Evolutionary conservation across 1,139 yeast species (phyloP).

Genomic region (Sugiyamaella xylanicola): DNA sequence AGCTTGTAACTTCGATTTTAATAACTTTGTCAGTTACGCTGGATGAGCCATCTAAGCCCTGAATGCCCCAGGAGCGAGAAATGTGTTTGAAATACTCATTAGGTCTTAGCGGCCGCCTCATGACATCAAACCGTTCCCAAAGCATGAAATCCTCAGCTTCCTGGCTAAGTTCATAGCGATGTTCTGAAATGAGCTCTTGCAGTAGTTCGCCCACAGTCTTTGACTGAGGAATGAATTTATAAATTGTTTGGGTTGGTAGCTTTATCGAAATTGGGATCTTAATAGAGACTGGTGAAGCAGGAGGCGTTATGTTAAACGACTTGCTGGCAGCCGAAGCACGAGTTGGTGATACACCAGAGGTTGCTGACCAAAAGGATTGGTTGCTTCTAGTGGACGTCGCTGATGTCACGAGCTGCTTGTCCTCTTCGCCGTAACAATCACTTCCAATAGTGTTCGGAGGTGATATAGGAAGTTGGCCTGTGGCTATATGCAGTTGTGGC

Average conservation of each 20-base stretch:
- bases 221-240: constrained; percentile 24
- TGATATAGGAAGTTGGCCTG: not conserved
- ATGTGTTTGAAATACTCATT: constrained; percentile 32
- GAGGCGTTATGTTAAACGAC: not conserved
- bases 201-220: constrained; percentile 27
- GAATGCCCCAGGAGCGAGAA: constrained; percentile 32
- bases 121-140: constrained; percentile 35
- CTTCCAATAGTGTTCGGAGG: not conserved
- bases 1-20: constrained; percentile 31
- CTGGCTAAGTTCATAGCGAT: constrained; percentile 35
- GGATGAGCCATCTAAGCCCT: constrained; percentile 7
- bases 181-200: constrained; percentile 32
- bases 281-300: not conserved
- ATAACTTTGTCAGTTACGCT: not conserved
- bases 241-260: constrained; percentile 34
- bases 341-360: not conserved
- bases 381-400: not conserved
- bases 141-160: constrained; percentile 33
- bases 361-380: constrained; percentile 4
- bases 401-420: too few species aligned
- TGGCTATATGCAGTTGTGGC: not conserved
- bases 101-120: constrained; percentile 37
- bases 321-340: not conserved
- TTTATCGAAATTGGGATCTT: constrained; percentile 23
- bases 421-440: not conserved